Conservation (phyloP, 306 rosid genomes). For the Notholithocarpus densiflorus region DNA sequence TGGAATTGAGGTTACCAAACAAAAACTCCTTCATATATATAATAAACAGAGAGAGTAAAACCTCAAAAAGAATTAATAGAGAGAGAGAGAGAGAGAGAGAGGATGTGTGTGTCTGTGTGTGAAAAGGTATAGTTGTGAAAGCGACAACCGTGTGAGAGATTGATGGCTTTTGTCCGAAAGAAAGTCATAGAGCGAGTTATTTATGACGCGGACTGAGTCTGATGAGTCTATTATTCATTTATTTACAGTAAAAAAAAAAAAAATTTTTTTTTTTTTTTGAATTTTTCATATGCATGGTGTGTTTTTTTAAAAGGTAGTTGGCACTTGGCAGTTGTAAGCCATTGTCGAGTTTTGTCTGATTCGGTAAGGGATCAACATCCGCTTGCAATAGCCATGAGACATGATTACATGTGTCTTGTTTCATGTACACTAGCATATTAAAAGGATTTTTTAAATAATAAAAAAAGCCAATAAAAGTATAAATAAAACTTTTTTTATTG, state of each 20-base stretch:
- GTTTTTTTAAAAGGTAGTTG: conserved; percentile 9
- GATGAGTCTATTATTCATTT: no score
- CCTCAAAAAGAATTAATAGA: background rate
- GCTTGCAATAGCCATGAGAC: background rate
- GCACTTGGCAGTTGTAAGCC: conserved; percentile 28
- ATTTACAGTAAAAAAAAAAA: no score
- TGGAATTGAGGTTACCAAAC: conserved; percentile 51
- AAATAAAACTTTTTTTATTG: no score
- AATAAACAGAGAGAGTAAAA: background rate
- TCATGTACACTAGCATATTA: no score
- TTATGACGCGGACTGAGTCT: background rate
- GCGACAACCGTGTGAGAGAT: conserved; percentile 10
- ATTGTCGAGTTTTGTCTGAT: background rate
- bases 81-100: background rate
- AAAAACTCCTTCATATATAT: background rate
- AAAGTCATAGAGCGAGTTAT: background rate
- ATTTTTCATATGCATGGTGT: background rate
- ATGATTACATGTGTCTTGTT: no score
- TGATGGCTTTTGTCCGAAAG: conserved; percentile 18
- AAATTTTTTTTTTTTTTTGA: background rate
- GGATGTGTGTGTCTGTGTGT: background rate
- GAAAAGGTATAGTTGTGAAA: conserved; percentile 7
- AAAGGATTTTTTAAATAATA: no score
- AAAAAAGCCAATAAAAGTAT: no score
- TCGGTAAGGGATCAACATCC: background rate